phyloP scores from a whole-genome alignment of 129 eudicot species.

The Sambucus nigra region DNA sequence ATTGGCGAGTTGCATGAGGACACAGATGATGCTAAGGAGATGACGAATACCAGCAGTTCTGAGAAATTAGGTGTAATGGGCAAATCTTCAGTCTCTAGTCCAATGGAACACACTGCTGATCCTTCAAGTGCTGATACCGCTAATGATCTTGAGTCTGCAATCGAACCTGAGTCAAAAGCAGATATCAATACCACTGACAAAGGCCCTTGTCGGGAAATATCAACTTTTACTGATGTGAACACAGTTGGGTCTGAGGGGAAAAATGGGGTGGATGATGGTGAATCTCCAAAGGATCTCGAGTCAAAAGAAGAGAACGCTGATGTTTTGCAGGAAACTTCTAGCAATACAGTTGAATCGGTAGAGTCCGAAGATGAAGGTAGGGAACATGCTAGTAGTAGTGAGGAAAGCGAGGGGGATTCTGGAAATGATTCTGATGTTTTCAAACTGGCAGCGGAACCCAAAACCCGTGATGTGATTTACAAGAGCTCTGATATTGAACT shows the following conservation, averaged over 20 bases:
- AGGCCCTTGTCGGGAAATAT: background rate
- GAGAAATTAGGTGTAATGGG: slow-evolving; percentile 17
- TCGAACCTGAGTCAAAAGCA: slow-evolving; percentile 11
- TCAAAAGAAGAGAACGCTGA: slow-evolving; percentile 1
- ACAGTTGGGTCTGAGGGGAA: slow-evolving; percentile 14
- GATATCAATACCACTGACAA: slow-evolving; percentile 14
- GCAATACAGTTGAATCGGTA: slow-evolving; percentile 10
- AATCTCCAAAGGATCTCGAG: slow-evolving; percentile 13
- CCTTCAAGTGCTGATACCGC: slow-evolving; percentile 20
- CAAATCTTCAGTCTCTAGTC: slow-evolving; percentile 12
- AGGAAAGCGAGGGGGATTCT: slow-evolving; percentile 24
- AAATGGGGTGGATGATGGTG: slow-evolving; percentile 18
- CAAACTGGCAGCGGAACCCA: slow-evolving; percentile 11
- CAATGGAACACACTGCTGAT: slow-evolving; percentile 11
- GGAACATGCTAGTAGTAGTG: slow-evolving; percentile 12
- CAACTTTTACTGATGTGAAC: slow-evolving; percentile 4
- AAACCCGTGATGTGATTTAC: slow-evolving; percentile 22
- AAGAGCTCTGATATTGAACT: slow-evolving; percentile 46
- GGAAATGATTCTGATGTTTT: slow-evolving; percentile 22
- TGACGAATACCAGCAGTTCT: slow-evolving; percentile 14
- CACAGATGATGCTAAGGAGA: slow-evolving; percentile 21
- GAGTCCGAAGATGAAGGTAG: slow-evolving; percentile 17
- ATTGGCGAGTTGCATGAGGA: background rate
- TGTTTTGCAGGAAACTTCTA: slow-evolving; percentile 10
- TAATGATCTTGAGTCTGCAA: slow-evolving; percentile 18